Evolutionary conservation across 306 rosid species (phyloP), one percentile per base, ranked within the genome.

Genomic region (Nissolia schottii): DNA sequence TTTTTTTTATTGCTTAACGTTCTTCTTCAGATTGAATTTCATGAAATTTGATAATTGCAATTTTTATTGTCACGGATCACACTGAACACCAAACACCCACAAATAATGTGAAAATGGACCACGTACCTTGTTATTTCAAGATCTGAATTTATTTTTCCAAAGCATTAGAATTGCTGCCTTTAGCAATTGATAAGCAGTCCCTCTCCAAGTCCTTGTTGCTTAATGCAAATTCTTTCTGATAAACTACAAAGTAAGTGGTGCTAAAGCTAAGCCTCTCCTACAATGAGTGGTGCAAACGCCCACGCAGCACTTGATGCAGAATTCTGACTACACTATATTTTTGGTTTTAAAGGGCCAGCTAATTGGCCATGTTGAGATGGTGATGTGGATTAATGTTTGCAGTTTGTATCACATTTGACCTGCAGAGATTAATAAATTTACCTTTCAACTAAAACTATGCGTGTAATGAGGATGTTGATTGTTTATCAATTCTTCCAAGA

Each of bases 351-450:
- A 63, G 1, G 29, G 34, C 29, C 28, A 20, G 29, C 34, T 56
- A 7, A 14, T 70, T 64, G 43, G 63, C 37, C 64, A 14, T 8
- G 25, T 7, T 61, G 57, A 19, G 38, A 34, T 34, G 50, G 46
- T 48, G 24, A 24, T 48, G 43, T 43, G 25, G 32, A 45, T n/a
- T 55, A 64, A 27, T 32, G 38, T 11, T 12, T 55, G 78, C 60
- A 63, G 38, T 11, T 12, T 55, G 78, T 53, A 63, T 70, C 75
- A 35, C n/a, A 62, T 37, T n/a, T 74, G 51, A 19, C 62, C 24
- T 18, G 53, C n/a, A 16, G 45, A 50, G 38, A 20, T 61, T 49
- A 31, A 61, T 50, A 24, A 28, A 7, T 49, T 77, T 27, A 60
- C n/a, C 45, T 3, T 45, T 64, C 70, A 59, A 24, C 62, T 19